These are phyloP conservation scores for Leishmania amazonensis DNA, from an alignment of 208 protist species.

Conservation along the genomic window DNA sequence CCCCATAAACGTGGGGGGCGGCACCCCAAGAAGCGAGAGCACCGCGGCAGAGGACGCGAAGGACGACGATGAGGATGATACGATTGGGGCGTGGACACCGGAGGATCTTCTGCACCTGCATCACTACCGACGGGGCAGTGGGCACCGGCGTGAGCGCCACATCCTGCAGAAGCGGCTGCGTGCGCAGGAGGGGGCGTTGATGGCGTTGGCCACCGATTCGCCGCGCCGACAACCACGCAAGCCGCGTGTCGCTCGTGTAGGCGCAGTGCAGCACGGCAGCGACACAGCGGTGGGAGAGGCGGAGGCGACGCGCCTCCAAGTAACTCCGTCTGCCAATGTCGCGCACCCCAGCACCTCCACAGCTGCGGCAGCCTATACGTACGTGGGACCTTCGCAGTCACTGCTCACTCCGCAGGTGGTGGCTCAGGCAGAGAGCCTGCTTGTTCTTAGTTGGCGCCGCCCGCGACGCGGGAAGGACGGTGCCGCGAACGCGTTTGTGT, in stretches of 20 bases:
- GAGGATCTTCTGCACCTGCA: constrained; percentile 35
- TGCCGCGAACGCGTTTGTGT: constrained; percentile 25
- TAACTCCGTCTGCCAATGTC: not conserved
- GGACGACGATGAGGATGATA: constrained; percentile 15
- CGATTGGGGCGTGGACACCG: not conserved
- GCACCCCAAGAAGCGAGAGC: not conserved
- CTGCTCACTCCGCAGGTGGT: constrained; percentile 19
- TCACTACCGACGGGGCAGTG: constrained; percentile 43
- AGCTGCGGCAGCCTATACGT: not conserved
- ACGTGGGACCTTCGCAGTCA: not conserved
- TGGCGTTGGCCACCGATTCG: constrained; percentile 13
- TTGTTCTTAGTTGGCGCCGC: not conserved
- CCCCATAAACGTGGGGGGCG: not conserved
- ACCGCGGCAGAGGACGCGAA: constrained; percentile 1
- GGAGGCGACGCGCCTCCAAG: not conserved
- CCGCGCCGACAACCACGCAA: not conserved
- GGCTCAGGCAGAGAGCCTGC: constrained; percentile 19
- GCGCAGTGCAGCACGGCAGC: too few species aligned
- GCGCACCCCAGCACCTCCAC: not conserved
- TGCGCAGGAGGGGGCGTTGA: constrained; percentile 31
- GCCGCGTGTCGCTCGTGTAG: not conserved
- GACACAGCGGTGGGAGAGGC: not conserved
- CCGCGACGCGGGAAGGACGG: not conserved
- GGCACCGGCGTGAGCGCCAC: constrained; percentile 36
- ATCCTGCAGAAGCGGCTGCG: constrained; percentile 56